Conservation (phyloP, 139 green algal species). For the Volvox africanus region DNA sequence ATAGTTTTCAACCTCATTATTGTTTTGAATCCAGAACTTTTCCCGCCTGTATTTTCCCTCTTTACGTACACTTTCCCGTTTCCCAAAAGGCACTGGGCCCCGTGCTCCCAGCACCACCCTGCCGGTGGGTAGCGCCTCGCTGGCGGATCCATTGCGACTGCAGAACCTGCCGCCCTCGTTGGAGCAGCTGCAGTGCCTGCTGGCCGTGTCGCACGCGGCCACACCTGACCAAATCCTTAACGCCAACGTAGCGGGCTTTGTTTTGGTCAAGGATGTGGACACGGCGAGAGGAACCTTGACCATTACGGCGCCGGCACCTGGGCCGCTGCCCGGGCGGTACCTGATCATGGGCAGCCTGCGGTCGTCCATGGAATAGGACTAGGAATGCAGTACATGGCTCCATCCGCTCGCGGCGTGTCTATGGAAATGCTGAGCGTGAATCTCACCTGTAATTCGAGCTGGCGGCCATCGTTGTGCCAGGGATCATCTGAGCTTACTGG, state of each 20-base stretch:
- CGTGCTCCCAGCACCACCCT: conserved; percentile 84
- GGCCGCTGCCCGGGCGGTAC: conserved; percentile 81
- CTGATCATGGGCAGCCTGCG: conserved; percentile 80
- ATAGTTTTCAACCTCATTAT: too few species aligned
- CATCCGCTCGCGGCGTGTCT: too few species aligned
- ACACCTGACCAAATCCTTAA: conserved; percentile 64
- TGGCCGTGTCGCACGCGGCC: conserved; percentile 91
- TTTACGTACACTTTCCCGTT: not conserved
- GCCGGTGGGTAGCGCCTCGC: conserved; percentile 77
- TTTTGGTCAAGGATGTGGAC: conserved; percentile 77
- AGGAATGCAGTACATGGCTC: too few species aligned
- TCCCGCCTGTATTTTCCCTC: too few species aligned
- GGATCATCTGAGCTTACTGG: too few species aligned
- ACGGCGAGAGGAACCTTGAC: conserved; percentile 73
- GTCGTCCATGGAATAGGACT: conserved; percentile 21
- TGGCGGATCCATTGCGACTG: conserved; percentile 75
- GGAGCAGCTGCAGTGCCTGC: conserved; percentile 83
- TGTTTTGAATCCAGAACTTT: too few species aligned
- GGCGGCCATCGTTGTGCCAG: too few species aligned
- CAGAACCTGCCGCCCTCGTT: conserved; percentile 52
- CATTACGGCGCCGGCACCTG: conserved; percentile 80
- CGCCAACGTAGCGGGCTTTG: conserved; percentile 90
- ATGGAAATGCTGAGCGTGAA: too few species aligned
- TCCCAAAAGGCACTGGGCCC: conserved; percentile 73
- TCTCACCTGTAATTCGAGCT: too few species aligned